Percentiles rank a stretch among this genome's conserved stretches.
These are phyloP conservation scores for Mycena chlorophos DNA, from an alignment of 768 basidiomycete genomes.

Conservation along the genomic window DNA sequence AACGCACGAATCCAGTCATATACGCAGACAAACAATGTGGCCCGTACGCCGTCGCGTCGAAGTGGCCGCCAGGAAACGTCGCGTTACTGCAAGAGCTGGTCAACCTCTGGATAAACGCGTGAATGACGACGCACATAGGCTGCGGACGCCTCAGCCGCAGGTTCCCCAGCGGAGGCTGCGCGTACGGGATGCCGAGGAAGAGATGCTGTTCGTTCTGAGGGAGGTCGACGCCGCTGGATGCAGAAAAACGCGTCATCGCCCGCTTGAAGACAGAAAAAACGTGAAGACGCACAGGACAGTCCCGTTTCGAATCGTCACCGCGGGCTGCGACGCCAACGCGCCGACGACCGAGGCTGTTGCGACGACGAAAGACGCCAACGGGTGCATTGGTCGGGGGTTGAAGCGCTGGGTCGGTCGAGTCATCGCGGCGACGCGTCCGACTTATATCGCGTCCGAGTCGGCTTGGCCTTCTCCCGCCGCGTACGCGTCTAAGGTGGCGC, in stretches of 20 bases:
- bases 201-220: constrained; percentile 4
- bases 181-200: constrained; percentile 44
- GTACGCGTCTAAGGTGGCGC: too few relatives aligned
- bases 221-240: constrained; percentile 1
- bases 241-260: neutral
- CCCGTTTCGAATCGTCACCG: too few relatives aligned
- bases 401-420: too few relatives aligned
- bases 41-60: constrained; percentile 1
- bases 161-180: constrained; percentile 41
- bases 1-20: neutral
- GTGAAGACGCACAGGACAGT: too few relatives aligned
- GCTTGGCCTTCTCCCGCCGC: too few relatives aligned
- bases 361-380: too few relatives aligned
- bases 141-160: constrained; percentile 32
- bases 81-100: neutral
- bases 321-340: too few relatives aligned
- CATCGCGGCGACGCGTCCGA: too few relatives aligned
- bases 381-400: too few relatives aligned
- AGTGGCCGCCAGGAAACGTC: neutral
- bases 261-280: neutral
- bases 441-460: too few relatives aligned
- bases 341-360: too few relatives aligned
- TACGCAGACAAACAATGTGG: neutral
- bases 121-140: neutral
- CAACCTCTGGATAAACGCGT: neutral